Base-by-base conservation (phyloP, 306 rosid species). In the Prinsepia uniflora region DNA sequence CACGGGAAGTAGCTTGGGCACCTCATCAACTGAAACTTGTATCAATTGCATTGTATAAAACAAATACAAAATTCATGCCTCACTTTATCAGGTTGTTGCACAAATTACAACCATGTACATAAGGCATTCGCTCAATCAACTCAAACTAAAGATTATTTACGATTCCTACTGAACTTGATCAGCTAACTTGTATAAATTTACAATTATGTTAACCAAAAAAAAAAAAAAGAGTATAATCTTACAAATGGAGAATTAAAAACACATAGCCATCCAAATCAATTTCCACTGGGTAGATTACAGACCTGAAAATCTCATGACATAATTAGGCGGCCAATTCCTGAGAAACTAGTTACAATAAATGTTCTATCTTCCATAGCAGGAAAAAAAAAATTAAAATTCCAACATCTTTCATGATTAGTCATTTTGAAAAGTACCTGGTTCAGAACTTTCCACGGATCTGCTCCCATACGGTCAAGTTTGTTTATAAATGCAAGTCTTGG, bases 401-500 rank as follows among this genome's bases (percentile, higher is more conserved):
- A 11, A 56, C n/a, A 68, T 79, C 48, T 68, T 65, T 78, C 41
- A 40, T 24, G 36, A 42, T 24, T 24, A 10, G 13, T 42, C 44
- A 75, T 70, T 70, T 77, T 56, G 56, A 68, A 63, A 54, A 3
- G 22, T 45, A 91, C 99, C 99, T 94, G 99, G 78, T 89, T 89
- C 80, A 94, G 80, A 63, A 94, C 99, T 84, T 91, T 94, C 95
- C 95, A 94, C 4, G 99, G 99, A 83, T 94, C 99, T 39, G 99
- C 99, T 82, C 99, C 99, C 99, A 94, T 94, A 72, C 99, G 84
- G 70, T 94, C 99, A 53, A 94, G 97, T 79, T 94, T 94, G 80
- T 94, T 94, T 55, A 94, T 91, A 78, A 94, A 94, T 72, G 99
- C 99, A 81, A 94, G 69, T 78, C 96, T 84, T 42, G 99, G 99